Percentiles rank a stretch among this genome's conserved stretches.
phyloP scores from a whole-genome alignment of 2,329 filamentous ascomycete genomes.

The Xylariales sp. region DNA sequence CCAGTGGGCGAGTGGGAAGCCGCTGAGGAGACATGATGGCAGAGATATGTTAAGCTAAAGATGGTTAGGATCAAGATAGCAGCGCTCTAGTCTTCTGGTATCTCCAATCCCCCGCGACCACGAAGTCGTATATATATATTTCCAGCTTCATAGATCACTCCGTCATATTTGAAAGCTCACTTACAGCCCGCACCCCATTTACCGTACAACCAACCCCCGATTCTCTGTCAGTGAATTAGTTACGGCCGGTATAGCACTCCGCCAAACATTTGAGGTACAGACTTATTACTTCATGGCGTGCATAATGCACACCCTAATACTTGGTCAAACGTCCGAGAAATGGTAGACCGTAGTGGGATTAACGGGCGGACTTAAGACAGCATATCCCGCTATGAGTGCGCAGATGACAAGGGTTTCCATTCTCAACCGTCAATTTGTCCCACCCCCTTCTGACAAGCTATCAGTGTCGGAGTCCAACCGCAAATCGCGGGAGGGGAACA shows the following conservation, averaged over 20 bases:
- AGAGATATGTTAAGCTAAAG: neutral
- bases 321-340: neutral
- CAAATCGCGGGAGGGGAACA: neutral
- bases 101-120: neutral
- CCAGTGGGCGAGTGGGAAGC: constrained; percentile 38
- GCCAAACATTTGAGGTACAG: neutral
- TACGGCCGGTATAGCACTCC: neutral
- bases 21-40: constrained; percentile 7
- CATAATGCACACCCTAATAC: neutral
- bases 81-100: neutral
- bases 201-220: neutral
- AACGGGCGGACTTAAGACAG: constrained; percentile 22
- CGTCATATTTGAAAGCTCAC: neutral
- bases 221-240: neutral
- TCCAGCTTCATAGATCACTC: neutral
- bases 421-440: neutral
- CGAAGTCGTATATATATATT: constrained; percentile 3
- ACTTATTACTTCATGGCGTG: neutral
- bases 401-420: neutral
- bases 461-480: neutral
- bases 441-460: neutral
- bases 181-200: neutral
- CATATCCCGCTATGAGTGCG: neutral
- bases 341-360: neutral
- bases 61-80: neutral